Evolutionary conservation across 169 alveolate species (phyloP), one percentile per base, ranked within the genome.

Genomic region (Cryptosporidium canis): DNA sequence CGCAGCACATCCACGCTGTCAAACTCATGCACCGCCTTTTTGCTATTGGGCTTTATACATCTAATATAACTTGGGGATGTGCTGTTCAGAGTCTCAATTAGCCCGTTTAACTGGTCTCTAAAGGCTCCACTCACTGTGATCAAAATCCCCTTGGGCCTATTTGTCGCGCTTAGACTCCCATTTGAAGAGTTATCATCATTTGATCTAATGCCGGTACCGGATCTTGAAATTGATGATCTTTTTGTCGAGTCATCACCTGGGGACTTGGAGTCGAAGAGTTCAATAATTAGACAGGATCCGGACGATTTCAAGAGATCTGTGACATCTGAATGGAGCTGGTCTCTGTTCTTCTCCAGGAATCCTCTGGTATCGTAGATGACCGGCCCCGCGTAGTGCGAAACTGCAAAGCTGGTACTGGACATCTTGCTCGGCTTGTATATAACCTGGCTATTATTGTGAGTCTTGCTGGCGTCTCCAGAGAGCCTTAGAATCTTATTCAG

Each of bases 21-120:
- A 83, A 95, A 93, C 47, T 84, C 85, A 21, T 90, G 92, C 6
- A 95, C 94, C 43, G 85, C 82, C 91, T 95, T 94, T 63, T 83
- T 63, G 18, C 90, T 83, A 63, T 96, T 96, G 27, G 99, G 98
- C 84, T 96, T 96, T 44, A 96, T 94, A 90, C 99, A 96, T 63
- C 98, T 90, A 18, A 96, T 93, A 90, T 95, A 96, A 43, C 94
- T 83, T 14, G 98, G 98, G 41, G 92, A 84, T 3, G 97, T 91
- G 33, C 83, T 90, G 7, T 92, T 91, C 55, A 96, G 83, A 41
- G 92, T 92, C 51, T 91, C 90, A 66, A 96, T 83, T 35, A 96
- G 83, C 8, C 93, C 90, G 27, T 92, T 90, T 24, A 96, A 91
- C 92, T 95, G 93, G 3, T 43, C 83, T 56, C 94, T 90, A 83